Base-by-base conservation (phyloP, 2,329 filamentous ascomycete species). In the Ascochyta rabiei region DNA sequence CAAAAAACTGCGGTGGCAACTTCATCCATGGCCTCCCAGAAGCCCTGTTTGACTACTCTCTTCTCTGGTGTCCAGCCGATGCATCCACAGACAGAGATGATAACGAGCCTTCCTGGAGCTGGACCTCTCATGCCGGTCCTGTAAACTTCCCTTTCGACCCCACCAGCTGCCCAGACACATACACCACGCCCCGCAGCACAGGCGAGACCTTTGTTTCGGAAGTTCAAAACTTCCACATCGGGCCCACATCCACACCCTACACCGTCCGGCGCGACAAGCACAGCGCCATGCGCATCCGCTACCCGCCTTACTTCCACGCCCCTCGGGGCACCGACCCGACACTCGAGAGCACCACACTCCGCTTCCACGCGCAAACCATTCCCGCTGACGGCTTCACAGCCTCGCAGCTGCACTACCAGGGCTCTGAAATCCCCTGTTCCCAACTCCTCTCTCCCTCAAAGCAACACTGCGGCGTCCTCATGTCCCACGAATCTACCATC, bases 81-180 rank as follows among this genome's bases (percentile, higher is more conserved):
- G 37, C 49, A 2, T 35, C 64, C 7, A 56, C 54, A n/a, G 56
- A 54, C 10, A 60, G 59, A 35, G 45, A 63, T 12, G 24, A 47
- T 2, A 47, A 34, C 10, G 67, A 70, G 21, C 71, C 71, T 13
- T 65, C 66, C 1, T 74, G 70, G 71, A 73, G 70, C 49, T 74
- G 70, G 70, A 64, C 57, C 3, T 65, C 63, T 0, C 71, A 68
- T 57, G 35, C 48, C 4, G 70, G 70, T 1, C 48, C 48, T 2
- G 60, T 71, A 5, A 72, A 67, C 38, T 74, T 71, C 46, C 71
- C 71, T 2, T 72, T 74, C 33, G 71, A 74, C 48, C 69, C 67
- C 1, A 68, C 67, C 12, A 73, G 58, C 44, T 65, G 67, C 31
- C 71, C 69, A 13, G 71, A 74, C 49, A 51, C 68, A 8, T 63